Evolutionary conservation across 495 filamentous ascomycete species (phyloP), one percentile per base, ranked within the genome.

Genomic region (Hyaloscypha hepaticicola): DNA sequence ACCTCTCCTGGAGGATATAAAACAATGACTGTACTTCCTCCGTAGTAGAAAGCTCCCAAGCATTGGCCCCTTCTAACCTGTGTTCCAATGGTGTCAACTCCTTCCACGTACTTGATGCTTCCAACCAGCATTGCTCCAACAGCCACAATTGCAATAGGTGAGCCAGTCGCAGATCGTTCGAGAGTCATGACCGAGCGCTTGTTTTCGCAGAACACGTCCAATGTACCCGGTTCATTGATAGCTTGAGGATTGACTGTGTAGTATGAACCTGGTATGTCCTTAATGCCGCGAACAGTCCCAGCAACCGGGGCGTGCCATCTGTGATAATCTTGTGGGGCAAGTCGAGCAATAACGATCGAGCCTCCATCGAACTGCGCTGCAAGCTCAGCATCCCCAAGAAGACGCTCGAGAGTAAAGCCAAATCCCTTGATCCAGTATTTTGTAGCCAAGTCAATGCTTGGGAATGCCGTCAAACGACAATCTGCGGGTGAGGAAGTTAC

Each of bases 271-370:
- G 67, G 73, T 5, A 80, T 77, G 22, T 73, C 70, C 22, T 66
- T 72, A 52, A 75, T 71, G 16, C 58, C 51, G 53, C 65, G 69
- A 25, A 81, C 73, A 19, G 38, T 72, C 0, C 77, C 79, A 0
- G 68, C 64, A 6, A 82, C 74, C 1, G 81, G 81, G 4, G 74
- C 73, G 66, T 82, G 80, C 72, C 76, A 79, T 31, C 80, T 76
- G 61, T 82, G 80, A 55, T 83, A 82, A 67, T 82, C 77, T 61
- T 77, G 77, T 7, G 78, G 74, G 6, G 70, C 72, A 0, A 83
- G 66, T 25, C 77, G 72, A 24, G 78, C 76, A 66, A 77, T 77
- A 38, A 75, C 77, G 49, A 80, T 70, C 2, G 75, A 72, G 0
- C 78, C 80, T 27, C 77, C 76, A 5, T 67, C 71, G 58, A 78